Base-by-base conservation (phyloP, 768 basidiomycete genomes). In the button mushroom (Agaricus bisporus) region DNA sequence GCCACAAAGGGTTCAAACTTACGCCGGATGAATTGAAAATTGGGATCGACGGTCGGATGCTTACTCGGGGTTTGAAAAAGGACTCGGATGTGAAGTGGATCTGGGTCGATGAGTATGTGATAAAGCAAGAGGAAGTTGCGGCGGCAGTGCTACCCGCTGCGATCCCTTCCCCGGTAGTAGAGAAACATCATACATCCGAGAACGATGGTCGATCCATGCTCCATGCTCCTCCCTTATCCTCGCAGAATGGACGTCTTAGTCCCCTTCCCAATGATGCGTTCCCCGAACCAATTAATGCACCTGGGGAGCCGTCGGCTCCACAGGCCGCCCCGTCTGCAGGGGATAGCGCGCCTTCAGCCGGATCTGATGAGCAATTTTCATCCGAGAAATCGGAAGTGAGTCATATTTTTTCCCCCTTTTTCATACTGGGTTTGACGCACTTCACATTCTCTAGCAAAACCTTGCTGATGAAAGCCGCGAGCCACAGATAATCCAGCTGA, bases 1-100 rank as follows among this genome's bases (percentile, higher is more conserved):
- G 71, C 46, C 71, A 73, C 36, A 72, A 73, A 56, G 74, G 75
- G 26, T 75, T 76, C 53, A 51, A 62, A 5, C 60, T 75, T 8
- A 70, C 71, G 6, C 67, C 66, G 35, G 66, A 70, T 11, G 71
- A 75, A 49, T 56, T 69, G 15, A 55, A 63, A 15, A 56, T 60
- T 14, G 73, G 73, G 0, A 68, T 72, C 51, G 60, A 66, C 0
- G 66, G 64, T 14, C 62, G 67, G 2, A 58, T 67, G 41, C 66
- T 68, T 54, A 67, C 63, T 49, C 47, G 59, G 0, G 72, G 72
- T 0, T 58, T 73, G 0, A 59, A 56, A 20, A 59, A 52, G 35
- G 55, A 49, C 20, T 35, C 28, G 1, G 56, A 59, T 22, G 63
- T 59, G 5, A 50, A 54, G 9, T 65, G 66, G 63, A 49, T 50